These are phyloP conservation scores for Groenewaldozyma sp. DNA, from an alignment of 1,139 yeast species.

Conservation along the genomic window DNA sequence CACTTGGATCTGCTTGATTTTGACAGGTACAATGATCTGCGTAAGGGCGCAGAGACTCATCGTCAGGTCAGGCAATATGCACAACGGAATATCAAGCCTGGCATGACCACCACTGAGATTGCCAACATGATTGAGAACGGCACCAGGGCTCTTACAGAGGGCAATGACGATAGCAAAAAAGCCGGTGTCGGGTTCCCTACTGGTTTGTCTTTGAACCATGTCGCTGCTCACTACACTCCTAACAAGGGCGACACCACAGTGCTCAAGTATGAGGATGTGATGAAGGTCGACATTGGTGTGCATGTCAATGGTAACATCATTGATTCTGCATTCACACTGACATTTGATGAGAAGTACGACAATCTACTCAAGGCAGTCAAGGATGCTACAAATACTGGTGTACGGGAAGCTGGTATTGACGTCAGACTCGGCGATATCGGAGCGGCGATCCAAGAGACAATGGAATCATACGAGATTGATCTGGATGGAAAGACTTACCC, in stretches of 20 bases:
- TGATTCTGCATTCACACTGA: constrained; percentile 90
- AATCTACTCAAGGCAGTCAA: constrained; percentile 70
- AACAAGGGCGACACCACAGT: constrained; percentile 87
- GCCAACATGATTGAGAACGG: constrained; percentile 86
- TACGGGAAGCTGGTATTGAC: constrained; percentile 89
- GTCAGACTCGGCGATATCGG: constrained; percentile 94
- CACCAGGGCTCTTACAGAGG: constrained; percentile 62
- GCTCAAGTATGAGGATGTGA: constrained; percentile 75
- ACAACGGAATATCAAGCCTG: constrained; percentile 68
- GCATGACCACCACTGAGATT: constrained; percentile 84
- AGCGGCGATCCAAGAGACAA: constrained; percentile 89
- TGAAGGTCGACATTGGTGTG: constrained; percentile 96
- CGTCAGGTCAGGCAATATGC: constrained; percentile 83
- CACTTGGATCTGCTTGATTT: constrained; percentile 62
- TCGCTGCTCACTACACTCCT: constrained; percentile 98
- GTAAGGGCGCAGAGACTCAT: constrained; percentile 95
- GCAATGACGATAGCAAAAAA: constrained; percentile 47
- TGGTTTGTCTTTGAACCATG: constrained; percentile 84
- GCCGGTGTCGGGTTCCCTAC: constrained; percentile 98
- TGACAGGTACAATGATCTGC: constrained; percentile 71
- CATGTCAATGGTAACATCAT: constrained; percentile 94
- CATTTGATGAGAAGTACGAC: constrained; percentile 81
- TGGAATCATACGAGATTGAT: constrained; percentile 95
- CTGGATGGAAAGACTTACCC: constrained; percentile 79
- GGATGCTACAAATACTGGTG: constrained; percentile 92